Evolutionary conservation across 1,284 basidiomycete species (phyloP).

Genomic region (Spongiforma sp.): DNA sequence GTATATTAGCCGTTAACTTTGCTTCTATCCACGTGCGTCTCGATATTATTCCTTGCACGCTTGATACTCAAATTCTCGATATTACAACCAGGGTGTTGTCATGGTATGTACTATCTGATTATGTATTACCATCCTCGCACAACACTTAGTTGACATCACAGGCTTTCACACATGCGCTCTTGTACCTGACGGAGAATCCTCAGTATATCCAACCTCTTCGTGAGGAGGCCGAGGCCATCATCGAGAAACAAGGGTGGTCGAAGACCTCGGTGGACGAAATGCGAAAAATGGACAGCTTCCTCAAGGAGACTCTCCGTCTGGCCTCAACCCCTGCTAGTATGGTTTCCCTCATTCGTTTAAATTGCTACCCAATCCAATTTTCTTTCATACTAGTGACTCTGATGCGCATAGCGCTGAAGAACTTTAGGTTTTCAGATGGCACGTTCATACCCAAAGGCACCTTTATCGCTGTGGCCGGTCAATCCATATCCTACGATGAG

Average conservation of each 20-base stretch:
- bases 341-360: too few relatives aligned
- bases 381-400: not conserved
- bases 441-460: slow-evolving; percentile 45
- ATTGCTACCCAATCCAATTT: not conserved
- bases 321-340: slow-evolving; percentile 30
- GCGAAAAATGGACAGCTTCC: slow-evolving; percentile 52
- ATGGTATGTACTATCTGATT: slow-evolving; percentile 2
- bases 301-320: slow-evolving; percentile 47
- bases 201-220: slow-evolving; percentile 42
- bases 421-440: slow-evolving; percentile 48
- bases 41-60: not conserved
- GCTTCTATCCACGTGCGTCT: slow-evolving; percentile 41
- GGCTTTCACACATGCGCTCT: slow-evolving; percentile 42
- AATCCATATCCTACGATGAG: slow-evolving; percentile 32
- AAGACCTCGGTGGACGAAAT: slow-evolving; percentile 45
- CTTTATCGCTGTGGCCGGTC: slow-evolving; percentile 29
- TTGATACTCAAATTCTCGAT: not conserved
- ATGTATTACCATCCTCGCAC: not conserved
- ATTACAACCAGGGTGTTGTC: slow-evolving; percentile 8
- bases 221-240: slow-evolving; percentile 48
- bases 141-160: not conserved
- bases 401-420: slow-evolving; percentile 18
- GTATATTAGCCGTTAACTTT: slow-evolving; percentile 44
- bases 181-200: slow-evolving; percentile 41
- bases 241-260: slow-evolving; percentile 49